Evolutionary conservation across 2,329 filamentous ascomycete species (phyloP).

Genomic region (Botryosphaeria agaves): DNA sequence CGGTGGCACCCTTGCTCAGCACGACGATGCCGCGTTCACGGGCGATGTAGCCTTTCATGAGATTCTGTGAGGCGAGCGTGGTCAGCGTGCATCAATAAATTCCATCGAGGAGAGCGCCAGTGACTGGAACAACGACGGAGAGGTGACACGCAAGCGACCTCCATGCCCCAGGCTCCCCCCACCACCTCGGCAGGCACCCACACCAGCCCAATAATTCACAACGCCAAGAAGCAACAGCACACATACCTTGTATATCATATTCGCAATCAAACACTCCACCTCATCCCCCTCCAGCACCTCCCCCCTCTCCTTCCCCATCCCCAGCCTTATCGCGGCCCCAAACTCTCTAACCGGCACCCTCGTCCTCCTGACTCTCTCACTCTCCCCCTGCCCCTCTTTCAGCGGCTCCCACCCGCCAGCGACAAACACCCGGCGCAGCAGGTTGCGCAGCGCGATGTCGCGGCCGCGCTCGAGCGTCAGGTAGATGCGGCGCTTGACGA

Average conservation of each 20-base stretch:
- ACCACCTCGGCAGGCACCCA: neutral
- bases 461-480: slow-evolving; percentile 82
- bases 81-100: no score
- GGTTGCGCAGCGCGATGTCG: slow-evolving; percentile 80
- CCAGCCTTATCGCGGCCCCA: slow-evolving; percentile 57
- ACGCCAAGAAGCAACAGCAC: no score
- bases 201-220: neutral
- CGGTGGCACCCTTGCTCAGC: slow-evolving; percentile 64
- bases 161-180: no score
- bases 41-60: slow-evolving; percentile 97
- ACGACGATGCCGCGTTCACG: slow-evolving; percentile 82
- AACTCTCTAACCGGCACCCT: slow-evolving; percentile 75
- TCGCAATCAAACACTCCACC: slow-evolving; percentile 86
- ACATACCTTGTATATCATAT: slow-evolving; percentile 93
- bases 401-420: slow-evolving; percentile 64
- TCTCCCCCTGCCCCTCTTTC: slow-evolving; percentile 48
- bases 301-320: slow-evolving; percentile 33
- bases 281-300: slow-evolving; percentile 69
- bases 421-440: slow-evolving; percentile 82
- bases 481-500: slow-evolving; percentile 86
- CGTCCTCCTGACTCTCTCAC: slow-evolving; percentile 47
- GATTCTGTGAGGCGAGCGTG: slow-evolving; percentile 42
- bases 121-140: no score
- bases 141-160: no score
- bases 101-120: no score